These are phyloP conservation scores for Salinomyces thailandicus DNA, from an alignment of 2,329 filamentous ascomycete species.

Conservation along the genomic window DNA sequence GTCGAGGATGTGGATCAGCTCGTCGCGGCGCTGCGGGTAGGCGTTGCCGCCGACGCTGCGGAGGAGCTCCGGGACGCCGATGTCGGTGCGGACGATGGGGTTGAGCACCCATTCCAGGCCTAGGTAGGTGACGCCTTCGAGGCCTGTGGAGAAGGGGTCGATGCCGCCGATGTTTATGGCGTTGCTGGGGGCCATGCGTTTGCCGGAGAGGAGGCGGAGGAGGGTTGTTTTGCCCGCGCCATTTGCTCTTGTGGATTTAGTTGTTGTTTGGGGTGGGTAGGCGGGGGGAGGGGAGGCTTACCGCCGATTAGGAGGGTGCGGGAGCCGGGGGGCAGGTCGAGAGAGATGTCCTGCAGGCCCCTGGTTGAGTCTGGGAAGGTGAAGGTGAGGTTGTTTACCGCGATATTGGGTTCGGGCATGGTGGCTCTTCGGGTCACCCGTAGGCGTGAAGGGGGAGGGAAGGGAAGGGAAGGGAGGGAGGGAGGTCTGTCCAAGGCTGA, in stretches of 20 bases:
- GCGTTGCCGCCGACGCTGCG: constrained; percentile 74
- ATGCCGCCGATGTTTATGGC: constrained; percentile 69
- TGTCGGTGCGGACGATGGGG: constrained; percentile 89
- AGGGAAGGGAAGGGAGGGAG: not conserved
- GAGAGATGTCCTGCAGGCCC: constrained; percentile 63
- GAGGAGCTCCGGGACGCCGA: constrained; percentile 79
- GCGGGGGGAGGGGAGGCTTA: constrained; percentile 24
- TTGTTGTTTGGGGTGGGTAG: constrained; percentile 9
- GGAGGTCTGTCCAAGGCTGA: not conserved
- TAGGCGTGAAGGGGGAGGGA: not conserved
- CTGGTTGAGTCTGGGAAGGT: constrained; percentile 73
- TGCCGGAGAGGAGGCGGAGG: constrained; percentile 85
- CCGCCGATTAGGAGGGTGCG: constrained; percentile 86
- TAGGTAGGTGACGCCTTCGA: constrained; percentile 93
- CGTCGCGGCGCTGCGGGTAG: constrained; percentile 72
- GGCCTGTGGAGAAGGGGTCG: constrained; percentile 81
- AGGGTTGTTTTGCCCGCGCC: constrained; percentile 96
- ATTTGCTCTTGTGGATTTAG: constrained; percentile 52
- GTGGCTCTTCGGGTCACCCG: too few relatives aligned
- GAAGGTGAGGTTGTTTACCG: constrained; percentile 70
- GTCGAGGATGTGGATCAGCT: constrained; percentile 79
- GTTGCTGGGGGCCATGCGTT: constrained; percentile 71
- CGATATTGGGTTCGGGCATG: constrained; percentile 49
- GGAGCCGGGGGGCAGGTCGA: constrained; percentile 70
- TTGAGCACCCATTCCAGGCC: constrained; percentile 98